Percentiles rank a stretch among this genome's conserved stretches.
Evolutionary conservation across 139 green algal genomes (phyloP).

Genomic region (Trebouxia sp.): DNA sequence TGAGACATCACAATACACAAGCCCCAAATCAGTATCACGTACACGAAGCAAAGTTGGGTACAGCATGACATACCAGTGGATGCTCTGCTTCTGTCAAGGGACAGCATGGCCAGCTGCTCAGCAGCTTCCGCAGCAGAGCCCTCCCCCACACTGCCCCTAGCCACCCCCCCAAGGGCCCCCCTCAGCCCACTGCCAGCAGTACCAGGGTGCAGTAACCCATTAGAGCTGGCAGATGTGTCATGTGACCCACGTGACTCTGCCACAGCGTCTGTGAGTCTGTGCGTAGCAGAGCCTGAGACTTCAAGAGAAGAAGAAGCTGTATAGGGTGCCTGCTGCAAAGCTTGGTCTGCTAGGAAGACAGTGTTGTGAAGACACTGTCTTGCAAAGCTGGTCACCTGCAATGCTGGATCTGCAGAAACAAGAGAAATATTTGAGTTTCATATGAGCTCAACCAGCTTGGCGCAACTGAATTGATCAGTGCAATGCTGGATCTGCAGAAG

Average conservation of each 20-base stretch:
- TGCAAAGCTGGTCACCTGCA: not conserved
- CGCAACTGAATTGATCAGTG: too few species aligned
- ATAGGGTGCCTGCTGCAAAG: not conserved
- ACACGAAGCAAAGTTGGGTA: too few species aligned
- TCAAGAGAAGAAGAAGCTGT: not conserved
- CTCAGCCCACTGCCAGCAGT: not conserved
- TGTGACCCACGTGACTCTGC: not conserved
- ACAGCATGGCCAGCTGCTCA: constrained; percentile 26
- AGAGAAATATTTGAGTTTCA: too few species aligned
- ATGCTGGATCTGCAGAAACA: too few species aligned
- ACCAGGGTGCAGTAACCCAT: too few species aligned
- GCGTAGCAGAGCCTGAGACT: not conserved
- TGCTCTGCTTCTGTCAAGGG: constrained; percentile 5
- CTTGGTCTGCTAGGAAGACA: not conserved
- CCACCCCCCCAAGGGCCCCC: too few species aligned
- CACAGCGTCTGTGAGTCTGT: too few species aligned
- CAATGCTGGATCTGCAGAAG: too few species aligned
- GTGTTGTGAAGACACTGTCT: not conserved
- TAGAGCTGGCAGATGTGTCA: not conserved
- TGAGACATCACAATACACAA: too few species aligned
- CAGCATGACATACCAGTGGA: not conserved
- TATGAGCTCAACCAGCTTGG: too few species aligned
- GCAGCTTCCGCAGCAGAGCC: constrained; percentile 13
- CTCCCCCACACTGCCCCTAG: not conserved
- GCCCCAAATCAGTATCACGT: too few species aligned